Percentiles rank a stretch among this genome's conserved stretches.
phyloP scores from a whole-genome alignment of 495 filamentous ascomycete genomes.

The Evernia prunastri region DNA sequence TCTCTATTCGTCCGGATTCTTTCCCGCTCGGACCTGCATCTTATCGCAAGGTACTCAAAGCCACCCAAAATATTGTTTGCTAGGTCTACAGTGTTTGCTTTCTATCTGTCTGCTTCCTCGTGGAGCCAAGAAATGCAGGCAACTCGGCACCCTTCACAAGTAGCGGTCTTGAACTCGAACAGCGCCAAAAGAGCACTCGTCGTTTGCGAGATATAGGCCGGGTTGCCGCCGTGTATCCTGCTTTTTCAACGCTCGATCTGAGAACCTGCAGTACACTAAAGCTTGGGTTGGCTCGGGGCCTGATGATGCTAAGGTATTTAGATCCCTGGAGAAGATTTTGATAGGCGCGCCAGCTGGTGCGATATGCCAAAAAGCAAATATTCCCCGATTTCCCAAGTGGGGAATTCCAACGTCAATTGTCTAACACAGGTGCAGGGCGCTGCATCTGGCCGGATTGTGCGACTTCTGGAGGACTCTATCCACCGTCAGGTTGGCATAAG shows the following conservation, averaged over 20 bases:
- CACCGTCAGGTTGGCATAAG: too few relatives aligned
- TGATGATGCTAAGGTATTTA: background rate
- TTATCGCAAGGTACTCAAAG: background rate
- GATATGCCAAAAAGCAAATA: conserved; percentile 4
- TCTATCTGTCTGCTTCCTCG: background rate
- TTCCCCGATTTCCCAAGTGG: background rate
- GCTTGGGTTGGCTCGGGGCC: background rate
- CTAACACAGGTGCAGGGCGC: background rate
- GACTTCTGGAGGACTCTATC: background rate
- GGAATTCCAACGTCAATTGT: background rate
- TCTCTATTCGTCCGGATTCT: background rate
- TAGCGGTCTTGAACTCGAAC: background rate
- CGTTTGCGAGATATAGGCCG: background rate
- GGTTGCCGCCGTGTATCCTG: background rate
- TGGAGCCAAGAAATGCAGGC: background rate
- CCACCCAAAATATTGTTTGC: background rate
- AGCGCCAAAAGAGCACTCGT: background rate
- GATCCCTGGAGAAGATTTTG: background rate
- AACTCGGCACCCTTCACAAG: background rate
- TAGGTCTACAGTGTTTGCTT: background rate
- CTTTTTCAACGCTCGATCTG: background rate
- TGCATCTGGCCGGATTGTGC: background rate
- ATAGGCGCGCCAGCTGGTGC: background rate
- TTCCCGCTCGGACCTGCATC: background rate
- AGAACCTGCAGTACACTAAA: background rate